phyloP scores from a whole-genome alignment of 176 grass and related monocot species.

The Elaeis guineensis region DNA sequence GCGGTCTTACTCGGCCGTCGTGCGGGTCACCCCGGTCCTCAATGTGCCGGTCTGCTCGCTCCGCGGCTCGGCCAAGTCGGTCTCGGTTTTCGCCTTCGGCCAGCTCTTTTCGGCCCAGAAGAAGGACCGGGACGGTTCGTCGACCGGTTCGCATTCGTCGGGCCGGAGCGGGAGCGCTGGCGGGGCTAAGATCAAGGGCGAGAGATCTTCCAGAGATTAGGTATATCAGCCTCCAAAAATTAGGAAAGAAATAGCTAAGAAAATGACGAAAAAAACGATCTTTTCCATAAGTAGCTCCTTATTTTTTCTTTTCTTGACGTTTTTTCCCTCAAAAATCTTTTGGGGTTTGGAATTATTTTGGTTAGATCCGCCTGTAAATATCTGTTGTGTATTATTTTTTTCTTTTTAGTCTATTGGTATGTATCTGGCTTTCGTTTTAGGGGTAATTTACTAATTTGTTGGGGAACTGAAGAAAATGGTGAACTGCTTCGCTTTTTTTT shows the following conservation, averaged over 20 bases:
- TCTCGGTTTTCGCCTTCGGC: conserved; percentile 53
- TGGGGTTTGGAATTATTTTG: neutral
- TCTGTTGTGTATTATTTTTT: neutral
- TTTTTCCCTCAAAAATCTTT: neutral
- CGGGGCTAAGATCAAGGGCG: neutral
- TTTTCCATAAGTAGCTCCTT: too few species aligned
- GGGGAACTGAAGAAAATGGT: too few species aligned
- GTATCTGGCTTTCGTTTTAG: too few species aligned
- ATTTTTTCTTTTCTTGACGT: too few species aligned
- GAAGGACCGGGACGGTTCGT: conserved; percentile 17
- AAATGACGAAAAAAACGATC: too few species aligned
- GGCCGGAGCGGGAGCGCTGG: neutral
- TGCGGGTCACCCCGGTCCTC: conserved; percentile 67
- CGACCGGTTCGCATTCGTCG: too few species aligned
- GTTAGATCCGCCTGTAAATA: neutral
- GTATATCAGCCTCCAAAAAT: neutral
- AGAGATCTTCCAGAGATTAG: neutral
- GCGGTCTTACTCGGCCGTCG: conserved; percentile 74
- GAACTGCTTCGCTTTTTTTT: too few species aligned
- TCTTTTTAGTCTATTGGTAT: too few species aligned
- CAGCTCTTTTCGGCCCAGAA: conserved; percentile 76
- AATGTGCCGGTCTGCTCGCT: conserved; percentile 84
- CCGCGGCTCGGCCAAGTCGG: conserved; percentile 34
- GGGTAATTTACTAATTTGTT: too few species aligned
- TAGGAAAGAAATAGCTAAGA: too few species aligned